Evolutionary conservation across 23 red algal species (phyloP).

Genomic region (Gracilaria gracilis): DNA sequence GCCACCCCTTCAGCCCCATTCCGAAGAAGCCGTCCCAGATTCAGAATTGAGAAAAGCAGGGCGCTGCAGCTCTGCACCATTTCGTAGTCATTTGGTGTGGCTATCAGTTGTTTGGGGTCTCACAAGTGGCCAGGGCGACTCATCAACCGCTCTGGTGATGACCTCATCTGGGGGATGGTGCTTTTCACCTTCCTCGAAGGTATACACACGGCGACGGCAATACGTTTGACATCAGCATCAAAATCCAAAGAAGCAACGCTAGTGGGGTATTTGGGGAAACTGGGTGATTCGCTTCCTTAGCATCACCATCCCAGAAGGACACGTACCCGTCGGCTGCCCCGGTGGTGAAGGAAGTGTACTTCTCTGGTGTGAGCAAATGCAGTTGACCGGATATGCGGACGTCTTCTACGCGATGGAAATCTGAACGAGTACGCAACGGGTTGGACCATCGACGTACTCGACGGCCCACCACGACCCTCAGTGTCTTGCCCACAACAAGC

Average conservation of each 20-base stretch:
- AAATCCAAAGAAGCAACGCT: constrained; percentile 69
- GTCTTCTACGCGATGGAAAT: constrained; percentile 84
- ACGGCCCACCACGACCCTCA: constrained; percentile 92
- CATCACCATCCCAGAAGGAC: constrained; percentile 92
- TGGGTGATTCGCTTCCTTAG: constrained; percentile 86
- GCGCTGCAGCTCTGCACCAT: background rate
- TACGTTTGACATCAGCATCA: constrained; percentile 25
- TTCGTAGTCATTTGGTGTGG: background rate
- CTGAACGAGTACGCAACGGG: constrained; percentile 87
- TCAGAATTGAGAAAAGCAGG: background rate
- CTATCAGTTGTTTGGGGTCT: constrained; percentile 7
- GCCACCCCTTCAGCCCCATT: too few relatives aligned
- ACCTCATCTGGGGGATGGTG: constrained; percentile 74
- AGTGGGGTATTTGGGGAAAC: constrained; percentile 60
- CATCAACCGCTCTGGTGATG: constrained; percentile 43
- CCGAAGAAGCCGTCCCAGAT: too few relatives aligned
- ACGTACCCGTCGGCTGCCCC: constrained; percentile 81
- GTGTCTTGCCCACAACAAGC: constrained; percentile 85
- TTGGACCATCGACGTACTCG: constrained; percentile 78
- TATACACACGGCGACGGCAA: constrained; percentile 77
- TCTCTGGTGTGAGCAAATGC: constrained; percentile 72
- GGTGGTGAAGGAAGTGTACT: constrained; percentile 85
- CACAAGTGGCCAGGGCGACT: constrained; percentile 52
- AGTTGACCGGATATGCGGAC: constrained; percentile 79
- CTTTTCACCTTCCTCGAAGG: constrained; percentile 81